A percentile compares a stretch with the other conserved stretches of the same genome.
These are phyloP conservation scores for Schizosaccharomyces pombe DNA, from an alignment of 805 yeast species.

Conservation along the genomic window DNA sequence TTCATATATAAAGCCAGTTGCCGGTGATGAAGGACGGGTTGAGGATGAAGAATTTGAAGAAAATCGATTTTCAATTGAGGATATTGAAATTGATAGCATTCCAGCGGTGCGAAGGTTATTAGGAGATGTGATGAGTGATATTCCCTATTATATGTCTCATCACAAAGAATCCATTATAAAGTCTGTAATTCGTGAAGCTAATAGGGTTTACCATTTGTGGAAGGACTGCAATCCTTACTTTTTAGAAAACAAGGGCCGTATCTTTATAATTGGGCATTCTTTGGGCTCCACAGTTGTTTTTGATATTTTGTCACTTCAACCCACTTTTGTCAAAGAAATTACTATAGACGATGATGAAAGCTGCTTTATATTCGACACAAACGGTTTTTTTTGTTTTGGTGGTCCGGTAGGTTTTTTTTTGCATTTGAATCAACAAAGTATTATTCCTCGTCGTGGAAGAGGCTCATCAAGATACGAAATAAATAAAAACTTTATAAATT, in stretches of 20 bases:
- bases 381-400: conserved; percentile 57
- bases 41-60: conserved; percentile 15
- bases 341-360: conserved; percentile 13
- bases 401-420: conserved; percentile 68
- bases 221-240: conserved; percentile 47
- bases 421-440: conserved; percentile 13
- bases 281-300: conserved; percentile 64
- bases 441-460: conserved; percentile 13
- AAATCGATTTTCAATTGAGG: conserved; percentile 20
- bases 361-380: conserved; percentile 44
- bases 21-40: not conserved
- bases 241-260: conserved; percentile 15
- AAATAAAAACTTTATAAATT: not conserved
- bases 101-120: conserved; percentile 50
- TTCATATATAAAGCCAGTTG: conserved; percentile 7
- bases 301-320: conserved; percentile 35
- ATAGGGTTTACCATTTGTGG: conserved; percentile 40
- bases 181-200: conserved; percentile 48
- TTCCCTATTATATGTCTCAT: conserved; percentile 51
- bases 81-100: conserved; percentile 57
- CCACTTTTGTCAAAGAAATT: conserved; percentile 10
- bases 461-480: not conserved
- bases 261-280: conserved; percentile 68
- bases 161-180: conserved; percentile 40
- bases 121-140: conserved; percentile 70